These are phyloP conservation scores for Volvox reticuliferus DNA, from an alignment of 139 green algal genomes.

Conservation along the genomic window DNA sequence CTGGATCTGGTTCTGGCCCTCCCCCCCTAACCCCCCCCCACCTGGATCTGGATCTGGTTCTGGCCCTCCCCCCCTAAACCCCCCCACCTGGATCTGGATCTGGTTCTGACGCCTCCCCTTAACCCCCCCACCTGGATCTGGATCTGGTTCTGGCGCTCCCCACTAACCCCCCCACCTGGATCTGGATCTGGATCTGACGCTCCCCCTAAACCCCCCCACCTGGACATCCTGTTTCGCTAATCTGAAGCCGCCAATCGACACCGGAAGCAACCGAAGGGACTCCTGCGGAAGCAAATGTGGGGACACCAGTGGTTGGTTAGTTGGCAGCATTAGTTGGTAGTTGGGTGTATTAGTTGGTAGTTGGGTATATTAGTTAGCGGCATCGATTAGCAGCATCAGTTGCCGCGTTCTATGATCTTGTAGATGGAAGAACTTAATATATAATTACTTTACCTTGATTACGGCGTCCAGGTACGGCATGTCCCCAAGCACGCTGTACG, in stretches of 20 bases:
- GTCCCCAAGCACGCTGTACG: slow-evolving; percentile 3
- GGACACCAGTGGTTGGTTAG: too few species aligned
- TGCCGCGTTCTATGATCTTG: too few species aligned
- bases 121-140: too few species aligned
- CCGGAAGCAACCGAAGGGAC: not conserved
- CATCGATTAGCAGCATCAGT: too few species aligned
- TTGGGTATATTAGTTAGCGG: too few species aligned
- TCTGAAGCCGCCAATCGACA: slow-evolving; percentile 7
- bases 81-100: not conserved
- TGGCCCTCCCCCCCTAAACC: too few species aligned
- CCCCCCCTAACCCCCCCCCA: too few species aligned
- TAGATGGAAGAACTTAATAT: too few species aligned
- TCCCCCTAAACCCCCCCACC: not conserved
- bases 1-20: too few species aligned
- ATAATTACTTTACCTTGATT: slow-evolving; percentile 27
- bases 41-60: not conserved
- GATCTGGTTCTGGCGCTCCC: not conserved
- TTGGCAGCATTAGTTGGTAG: too few species aligned
- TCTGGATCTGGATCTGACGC: too few species aligned
- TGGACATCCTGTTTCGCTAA: not conserved
- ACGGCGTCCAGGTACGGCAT: slow-evolving; percentile 42
- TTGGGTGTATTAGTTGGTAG: too few species aligned
- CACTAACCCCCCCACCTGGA: not conserved
- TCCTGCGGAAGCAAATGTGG: not conserved
- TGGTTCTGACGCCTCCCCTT: not conserved